Base-by-base conservation (phyloP, 2,329 filamentous ascomycete species). In the Thermothelomyces thermophilus region DNA sequence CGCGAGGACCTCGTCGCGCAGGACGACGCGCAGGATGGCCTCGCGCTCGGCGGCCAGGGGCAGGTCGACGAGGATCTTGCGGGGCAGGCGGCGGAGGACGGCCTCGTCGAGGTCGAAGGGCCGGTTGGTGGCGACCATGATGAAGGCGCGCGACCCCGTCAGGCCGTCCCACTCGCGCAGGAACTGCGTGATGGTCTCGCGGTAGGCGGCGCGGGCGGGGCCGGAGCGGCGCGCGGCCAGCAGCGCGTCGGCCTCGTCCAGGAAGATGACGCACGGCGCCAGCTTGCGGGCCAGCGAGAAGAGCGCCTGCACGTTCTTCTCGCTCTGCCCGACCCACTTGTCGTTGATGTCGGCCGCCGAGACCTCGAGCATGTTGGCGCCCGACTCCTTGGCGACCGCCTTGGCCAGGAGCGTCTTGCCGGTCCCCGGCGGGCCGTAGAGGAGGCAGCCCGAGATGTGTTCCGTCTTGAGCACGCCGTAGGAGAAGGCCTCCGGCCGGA, bases 51-150 rank as follows among this genome's bases (percentile, higher is more conserved):
- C 70, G 47, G 73, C 74, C 1, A 82, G 73, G 0, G 87, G 87
- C 5, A 90, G 71, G 62, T 90, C 87, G 35, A 90, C 79, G 0
- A 90, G 74, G 31, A 91, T 71, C 36, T 85, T 79, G 47, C 87
- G 74, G 2, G 87, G 87, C 19, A 90, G 70, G 11, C 87, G 77
- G n/a, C 87, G 77, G 40, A 93, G 75, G 9, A 93, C 86, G 9
- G 87, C 87, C 60, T 93, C 87, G 61, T 98, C 93, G 1, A 98
- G 79, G 62, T 97, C 93, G 62, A 95, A 96, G 0, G 93, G 93
- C 9, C 91, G 78, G 67, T 98, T 97, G 8, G 90, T 97, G 24
- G 93, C 91, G 0, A 97, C 90, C 90, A 98, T 96, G 67, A 98
- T 91, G 66, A 98, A 97, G 2, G 91, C 89, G 16, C 86, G 86